Evolutionary conservation across 2,329 filamentous ascomycete species (phyloP).

Genomic region (Scytalidium sp.): DNA sequence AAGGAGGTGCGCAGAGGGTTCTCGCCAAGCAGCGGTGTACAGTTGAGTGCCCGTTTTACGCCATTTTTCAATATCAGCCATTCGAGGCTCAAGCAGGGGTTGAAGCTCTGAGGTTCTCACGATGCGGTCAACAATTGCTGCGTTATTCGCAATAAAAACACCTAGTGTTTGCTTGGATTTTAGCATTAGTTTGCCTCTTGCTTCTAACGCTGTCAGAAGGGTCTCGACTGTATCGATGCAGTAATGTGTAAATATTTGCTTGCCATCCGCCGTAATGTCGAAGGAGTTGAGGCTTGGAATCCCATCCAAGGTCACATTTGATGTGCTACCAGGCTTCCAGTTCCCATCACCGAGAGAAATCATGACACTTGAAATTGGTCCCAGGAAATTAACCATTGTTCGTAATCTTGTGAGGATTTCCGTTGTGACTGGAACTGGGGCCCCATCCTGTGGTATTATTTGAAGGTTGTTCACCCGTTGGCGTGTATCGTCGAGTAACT

Average conservation of each 20-base stretch:
- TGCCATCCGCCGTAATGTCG: conserved; percentile 85
- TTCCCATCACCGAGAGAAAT: conserved; percentile 90
- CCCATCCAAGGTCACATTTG: conserved; percentile 57
- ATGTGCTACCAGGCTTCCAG: conserved; percentile 62
- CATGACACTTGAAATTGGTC: conserved; percentile 84
- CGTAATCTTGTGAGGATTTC: conserved; percentile 86
- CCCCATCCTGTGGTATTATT: conserved; percentile 73
- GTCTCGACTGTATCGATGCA: conserved; percentile 84
- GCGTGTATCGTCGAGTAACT: conserved; percentile 80
- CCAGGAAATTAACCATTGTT: conserved; percentile 81
- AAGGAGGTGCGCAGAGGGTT: conserved; percentile 78
- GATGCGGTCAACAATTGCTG: conserved; percentile 79
- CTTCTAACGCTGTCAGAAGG: conserved; percentile 71
- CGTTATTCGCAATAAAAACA: conserved; percentile 87
- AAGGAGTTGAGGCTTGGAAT: conserved; percentile 73
- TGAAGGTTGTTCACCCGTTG: conserved; percentile 64
- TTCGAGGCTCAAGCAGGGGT: conserved; percentile 65
- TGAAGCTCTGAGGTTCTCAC: conserved; percentile 78
- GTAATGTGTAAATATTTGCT: conserved; percentile 86
- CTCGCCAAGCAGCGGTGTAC: conserved; percentile 86
- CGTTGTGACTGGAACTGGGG: conserved; percentile 71
- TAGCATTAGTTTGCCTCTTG: conserved; percentile 68
- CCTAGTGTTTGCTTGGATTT: conserved; percentile 78
- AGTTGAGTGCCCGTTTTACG: conserved; percentile 79
- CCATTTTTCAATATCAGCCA: conserved; percentile 72